Base-by-base conservation (phyloP, 495 filamentous ascomycete genomes). In the Stereocaulon alpinum region DNA sequence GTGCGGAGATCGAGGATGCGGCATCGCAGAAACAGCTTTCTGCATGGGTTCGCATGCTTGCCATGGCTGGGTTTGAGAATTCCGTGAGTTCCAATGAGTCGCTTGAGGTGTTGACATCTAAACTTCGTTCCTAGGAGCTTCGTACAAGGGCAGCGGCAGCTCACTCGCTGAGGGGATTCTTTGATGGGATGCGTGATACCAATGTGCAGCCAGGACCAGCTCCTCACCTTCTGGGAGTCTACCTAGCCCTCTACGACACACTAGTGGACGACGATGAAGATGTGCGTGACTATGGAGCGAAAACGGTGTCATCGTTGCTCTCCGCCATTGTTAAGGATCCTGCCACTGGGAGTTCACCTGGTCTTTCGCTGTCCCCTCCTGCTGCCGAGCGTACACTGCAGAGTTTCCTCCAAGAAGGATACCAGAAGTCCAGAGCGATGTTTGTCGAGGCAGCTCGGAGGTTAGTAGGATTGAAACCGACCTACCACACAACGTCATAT, bases 251-350 rank as follows among this genome's bases (percentile, higher is more conserved):
- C 5, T 86, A 84, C 64, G 80, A 87, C 62, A 69, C 77, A 62
- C 74, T 96, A 0, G 85, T 87, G 61, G 93, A 96, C 69, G 93
- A 98, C 64, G 93, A 96, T 64, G 88, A 94, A 47, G 92, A 95
- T 43, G 76, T 95, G 42, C 79, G 92, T 4, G 80, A 85, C 14
- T 67, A 81, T 0, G 86, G 82, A 10, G 83, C 91, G 24, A 60
- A 70, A 22, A 50, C 40, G 2, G 74, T 73, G 18, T 80, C 77
- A 1, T 72, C 67, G 63, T 51, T 75, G 2, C 62, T 80, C 0
- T 77, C 74, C 14, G 68, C 71, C 50, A 73, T 71, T 24, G 40
- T 14, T 0, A 68, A 69, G 4, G 62, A 72, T 3, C 70, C 67
- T 6, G 66, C 67, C 9, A 41, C 57, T 2, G 66, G 70, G 20